Evolutionary conservation across 495 filamentous ascomycete genomes (phyloP), one percentile per base, ranked within the genome.

Genomic region (Talaromyces wortmannii): DNA sequence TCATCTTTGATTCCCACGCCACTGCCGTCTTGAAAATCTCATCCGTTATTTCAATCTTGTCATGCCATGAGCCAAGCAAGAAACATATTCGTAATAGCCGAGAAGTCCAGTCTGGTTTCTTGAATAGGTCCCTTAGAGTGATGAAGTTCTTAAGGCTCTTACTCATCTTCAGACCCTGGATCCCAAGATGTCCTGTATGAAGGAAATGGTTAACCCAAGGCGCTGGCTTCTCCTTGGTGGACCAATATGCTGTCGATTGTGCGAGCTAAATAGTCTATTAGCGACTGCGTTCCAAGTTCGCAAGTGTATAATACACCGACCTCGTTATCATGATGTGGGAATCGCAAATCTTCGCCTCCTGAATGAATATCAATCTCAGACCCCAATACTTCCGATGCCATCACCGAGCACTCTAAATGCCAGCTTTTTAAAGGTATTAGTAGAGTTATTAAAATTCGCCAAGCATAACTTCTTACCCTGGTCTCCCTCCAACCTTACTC

Each of bases 381-480:
- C 5, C 92, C 94, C 4, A 98, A 76, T 36, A 88, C 82, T 54
- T 90, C 88, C 3, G 87, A 91, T 0, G 92, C 92, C 94, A 97
- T 97, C 2, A 90, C 92, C 0, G 88, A 94, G 82, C 94, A 98
- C 74, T 98, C 92, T 57, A 98, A 96, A 68, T 97, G 94, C 92
- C 91, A 97, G 13, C 49, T 32, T 18, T 18, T 32, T 42, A 42
- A 13, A 42, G 13, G 36, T 42, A 42, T 42, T 42, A 42, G 36
- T 42, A 42, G 36, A 42, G 36, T 42, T 42, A 42, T 42, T 42
- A 42, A 42, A 42, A 42, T 42, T 42, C 13, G 36, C 36, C 36
- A 42, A 42, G 36, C 36, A 13, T 42, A 42, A 42, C 36, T 42
- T 42, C 36, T 42, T 42, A 42, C 36, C 92, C 94, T 0, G 92